Conservation (phyloP, 805 yeast species). For the Candida easanensis region DNA sequence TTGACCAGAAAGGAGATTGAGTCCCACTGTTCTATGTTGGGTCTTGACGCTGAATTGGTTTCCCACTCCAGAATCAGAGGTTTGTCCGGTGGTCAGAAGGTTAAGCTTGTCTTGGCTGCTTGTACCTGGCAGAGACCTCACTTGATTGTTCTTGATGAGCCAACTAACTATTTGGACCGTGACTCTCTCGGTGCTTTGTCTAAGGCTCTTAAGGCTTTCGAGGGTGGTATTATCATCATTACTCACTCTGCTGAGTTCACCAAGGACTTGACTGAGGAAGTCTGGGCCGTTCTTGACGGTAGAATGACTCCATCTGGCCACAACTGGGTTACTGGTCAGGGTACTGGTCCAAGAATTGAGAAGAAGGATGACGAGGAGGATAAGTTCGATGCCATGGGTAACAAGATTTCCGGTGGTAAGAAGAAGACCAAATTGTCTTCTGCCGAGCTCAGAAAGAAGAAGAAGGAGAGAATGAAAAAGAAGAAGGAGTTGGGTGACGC, state of each 20-base stretch:
- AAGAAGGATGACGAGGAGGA: constrained; percentile 97
- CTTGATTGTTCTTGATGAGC: constrained; percentile 98
- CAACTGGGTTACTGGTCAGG: constrained; percentile 99
- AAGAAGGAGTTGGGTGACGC: constrained; percentile 99
- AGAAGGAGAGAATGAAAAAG: constrained; percentile 99
- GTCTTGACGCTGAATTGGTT: constrained; percentile 98
- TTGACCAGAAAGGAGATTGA: constrained; percentile 99
- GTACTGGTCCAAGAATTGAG: constrained; percentile 99
- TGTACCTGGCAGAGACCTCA: constrained; percentile 99
- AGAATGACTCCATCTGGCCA: constrained; percentile 99
- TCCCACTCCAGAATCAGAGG: constrained; percentile 99
- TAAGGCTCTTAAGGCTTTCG: constrained; percentile 97
- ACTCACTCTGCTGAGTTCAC: constrained; percentile 99
- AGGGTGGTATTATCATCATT: constrained; percentile 99
- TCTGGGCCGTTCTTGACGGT: constrained; percentile 99
- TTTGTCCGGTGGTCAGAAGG: constrained; percentile 99
- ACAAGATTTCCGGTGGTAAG: constrained; percentile 95
- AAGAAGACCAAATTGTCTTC: constrained; percentile 97
- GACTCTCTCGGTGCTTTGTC: constrained; percentile 99
- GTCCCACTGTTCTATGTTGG: constrained; percentile 97
- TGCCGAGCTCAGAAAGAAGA: constrained; percentile 99
- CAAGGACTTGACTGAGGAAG: constrained; percentile 98
- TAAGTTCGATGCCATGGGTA: constrained; percentile 99
- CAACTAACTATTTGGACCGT: constrained; percentile 98
- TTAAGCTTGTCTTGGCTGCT: constrained; percentile 98